A percentile compares a stretch with the other conserved stretches of the same genome.
These are phyloP conservation scores for Phoma sp. DNA, from an alignment of 2,329 filamentous ascomycete species.

Conservation along the genomic window DNA sequence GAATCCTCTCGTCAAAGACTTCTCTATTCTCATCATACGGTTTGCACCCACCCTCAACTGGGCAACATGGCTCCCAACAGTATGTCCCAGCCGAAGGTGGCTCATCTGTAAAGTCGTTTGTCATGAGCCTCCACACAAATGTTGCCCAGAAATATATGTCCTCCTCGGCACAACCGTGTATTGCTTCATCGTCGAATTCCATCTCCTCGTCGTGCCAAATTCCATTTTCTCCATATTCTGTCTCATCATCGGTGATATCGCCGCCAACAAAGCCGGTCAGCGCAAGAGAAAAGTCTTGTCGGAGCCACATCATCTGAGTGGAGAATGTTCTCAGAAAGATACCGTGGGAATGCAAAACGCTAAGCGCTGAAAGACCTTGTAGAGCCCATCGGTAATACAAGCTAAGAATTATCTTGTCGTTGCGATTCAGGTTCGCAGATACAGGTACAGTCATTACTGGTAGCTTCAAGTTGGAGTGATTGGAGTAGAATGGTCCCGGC, in stretches of 20 bases:
- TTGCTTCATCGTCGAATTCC: neutral
- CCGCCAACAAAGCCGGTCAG: neutral
- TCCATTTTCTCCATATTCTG: neutral
- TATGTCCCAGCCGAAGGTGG: neutral
- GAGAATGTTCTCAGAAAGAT: neutral
- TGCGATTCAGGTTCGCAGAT: neutral
- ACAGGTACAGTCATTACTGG: neutral
- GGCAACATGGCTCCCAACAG: neutral
- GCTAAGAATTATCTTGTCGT: neutral
- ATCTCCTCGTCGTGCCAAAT: neutral
- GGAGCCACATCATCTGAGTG: neutral
- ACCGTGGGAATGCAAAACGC: neutral
- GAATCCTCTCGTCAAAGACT: neutral
- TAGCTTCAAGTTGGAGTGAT: neutral
- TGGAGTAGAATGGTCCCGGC: neutral
- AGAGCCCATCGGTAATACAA: neutral
- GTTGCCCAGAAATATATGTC: neutral
- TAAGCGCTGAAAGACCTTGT: neutral
- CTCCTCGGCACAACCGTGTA: neutral
- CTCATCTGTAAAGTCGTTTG: neutral
- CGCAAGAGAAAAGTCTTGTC: neutral
- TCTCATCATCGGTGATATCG: neutral
- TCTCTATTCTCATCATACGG: neutral
- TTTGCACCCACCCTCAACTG: neutral
- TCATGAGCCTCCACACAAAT: slow-evolving; percentile 1